A percentile compares a stretch with the other conserved stretches of the same genome.
Evolutionary conservation across 2,329 filamentous ascomycete genomes (phyloP).

Genomic region (Colletotrichum camelliae): DNA sequence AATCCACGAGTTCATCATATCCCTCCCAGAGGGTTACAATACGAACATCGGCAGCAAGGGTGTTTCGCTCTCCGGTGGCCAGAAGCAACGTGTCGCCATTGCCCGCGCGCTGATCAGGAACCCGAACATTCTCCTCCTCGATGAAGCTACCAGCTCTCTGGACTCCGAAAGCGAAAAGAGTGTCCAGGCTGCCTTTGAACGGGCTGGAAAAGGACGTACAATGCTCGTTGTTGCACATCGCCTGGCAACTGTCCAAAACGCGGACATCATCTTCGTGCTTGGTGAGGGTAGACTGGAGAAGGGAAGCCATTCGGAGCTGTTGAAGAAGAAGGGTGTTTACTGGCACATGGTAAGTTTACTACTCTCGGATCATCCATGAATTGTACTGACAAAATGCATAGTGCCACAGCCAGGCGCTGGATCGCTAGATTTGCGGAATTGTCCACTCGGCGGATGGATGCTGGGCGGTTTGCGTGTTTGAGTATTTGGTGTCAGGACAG

Average conservation of each 20-base stretch:
- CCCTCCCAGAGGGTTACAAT: constrained; percentile 70
- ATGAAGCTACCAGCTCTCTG: constrained; percentile 75
- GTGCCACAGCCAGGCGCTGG: constrained; percentile 66
- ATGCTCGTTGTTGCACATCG: constrained; percentile 81
- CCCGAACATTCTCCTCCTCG: constrained; percentile 71
- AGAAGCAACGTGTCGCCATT: constrained; percentile 74
- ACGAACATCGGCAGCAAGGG: constrained; percentile 73
- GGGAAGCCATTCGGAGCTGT: constrained; percentile 56
- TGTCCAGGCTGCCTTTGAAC: constrained; percentile 73
- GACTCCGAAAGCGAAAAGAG: constrained; percentile 68
- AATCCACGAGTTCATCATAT: constrained; percentile 74
- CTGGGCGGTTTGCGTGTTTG: not conserved
- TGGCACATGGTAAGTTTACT: constrained; percentile 59
- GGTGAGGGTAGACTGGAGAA: constrained; percentile 66
- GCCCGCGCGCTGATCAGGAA: constrained; percentile 71
- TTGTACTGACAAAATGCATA: constrained; percentile 33
- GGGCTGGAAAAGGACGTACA: constrained; percentile 62
- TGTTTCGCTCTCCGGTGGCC: constrained; percentile 71
- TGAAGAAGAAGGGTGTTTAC: constrained; percentile 58
- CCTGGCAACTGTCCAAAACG: constrained; percentile 78
- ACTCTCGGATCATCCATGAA: not conserved
- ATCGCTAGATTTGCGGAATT: constrained; percentile 39
- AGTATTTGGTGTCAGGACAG: not conserved
- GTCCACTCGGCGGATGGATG: not conserved
- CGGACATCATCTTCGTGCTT: constrained; percentile 81